phyloP scores from a whole-genome alignment of 805 yeast species.

The Saccharomycopsis babjevae region DNA sequence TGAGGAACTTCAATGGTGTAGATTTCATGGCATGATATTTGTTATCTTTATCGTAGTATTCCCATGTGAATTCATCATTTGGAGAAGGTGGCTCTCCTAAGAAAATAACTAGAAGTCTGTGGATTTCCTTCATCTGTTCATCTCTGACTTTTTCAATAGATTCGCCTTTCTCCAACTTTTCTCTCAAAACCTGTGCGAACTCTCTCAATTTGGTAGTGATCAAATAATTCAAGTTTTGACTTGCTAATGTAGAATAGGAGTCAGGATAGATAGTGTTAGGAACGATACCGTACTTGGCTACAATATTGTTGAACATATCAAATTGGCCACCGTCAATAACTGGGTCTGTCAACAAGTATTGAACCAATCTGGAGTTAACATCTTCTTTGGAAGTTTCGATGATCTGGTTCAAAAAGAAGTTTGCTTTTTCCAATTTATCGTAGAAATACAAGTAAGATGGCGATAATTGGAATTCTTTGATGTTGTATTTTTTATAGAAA shows the following conservation, averaged over 20 bases:
- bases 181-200: constrained; percentile 61
- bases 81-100: constrained; percentile 77
- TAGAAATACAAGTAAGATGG: constrained; percentile 74
- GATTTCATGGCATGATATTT: constrained; percentile 37
- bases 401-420: constrained; percentile 68
- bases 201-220: constrained; percentile 65
- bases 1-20: constrained; percentile 58
- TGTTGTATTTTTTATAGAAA: constrained; percentile 49
- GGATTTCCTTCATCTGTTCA: constrained; percentile 49
- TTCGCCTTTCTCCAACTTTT: constrained; percentile 29
- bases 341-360: constrained; percentile 54
- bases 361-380: constrained; percentile 61
- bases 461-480: constrained; percentile 63
- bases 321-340: constrained; percentile 82
- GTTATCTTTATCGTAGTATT: constrained; percentile 60
- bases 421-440: constrained; percentile 79
- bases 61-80: constrained; percentile 59
- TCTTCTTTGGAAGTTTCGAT: constrained; percentile 56
- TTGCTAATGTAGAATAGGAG: constrained; percentile 41
- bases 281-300: constrained; percentile 72
- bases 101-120: constrained; percentile 53
- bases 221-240: constrained; percentile 45
- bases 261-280: constrained; percentile 72
- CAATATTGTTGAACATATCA: constrained; percentile 68
- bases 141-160: constrained; percentile 31